phyloP scores from a whole-genome alignment of 306 rosid genomes.

The Cicer pinnatifidum region DNA sequence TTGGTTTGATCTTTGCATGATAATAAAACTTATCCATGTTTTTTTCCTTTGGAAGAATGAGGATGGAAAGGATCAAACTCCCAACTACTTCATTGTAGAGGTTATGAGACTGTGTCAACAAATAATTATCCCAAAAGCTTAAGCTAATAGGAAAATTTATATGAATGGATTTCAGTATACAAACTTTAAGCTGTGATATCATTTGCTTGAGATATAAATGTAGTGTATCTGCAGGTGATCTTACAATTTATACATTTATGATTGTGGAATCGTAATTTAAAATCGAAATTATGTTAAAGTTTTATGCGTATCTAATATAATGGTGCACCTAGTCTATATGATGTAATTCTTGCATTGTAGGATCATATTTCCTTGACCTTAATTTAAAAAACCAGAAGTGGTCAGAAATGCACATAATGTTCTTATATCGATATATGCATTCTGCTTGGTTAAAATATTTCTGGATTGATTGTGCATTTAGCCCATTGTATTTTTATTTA shows the following conservation, averaged over 20 bases:
- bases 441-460: neutral
- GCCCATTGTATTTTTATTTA: neutral
- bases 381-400: constrained; percentile 4
- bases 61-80: neutral
- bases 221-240: neutral
- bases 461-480: neutral
- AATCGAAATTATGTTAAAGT: constrained; percentile 20
- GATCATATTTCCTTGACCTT: constrained; percentile 21
- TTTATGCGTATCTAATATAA: constrained; percentile 5
- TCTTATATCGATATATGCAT: constrained; percentile 1
- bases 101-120: neutral
- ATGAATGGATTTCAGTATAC: neutral
- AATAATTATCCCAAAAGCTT: constrained; percentile 6
- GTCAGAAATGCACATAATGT: neutral
- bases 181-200: neutral
- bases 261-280: neutral
- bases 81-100: constrained; percentile 6
- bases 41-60: neutral
- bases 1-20: constrained; percentile 16
- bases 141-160: neutral
- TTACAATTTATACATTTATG: constrained; percentile 4
- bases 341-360: neutral
- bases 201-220: constrained; percentile 36
- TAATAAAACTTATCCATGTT: constrained; percentile 18
- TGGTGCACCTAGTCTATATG: constrained; percentile 2